Conservation (phyloP, 768 basidiomycete species). For the Calocybe indica region DNA sequence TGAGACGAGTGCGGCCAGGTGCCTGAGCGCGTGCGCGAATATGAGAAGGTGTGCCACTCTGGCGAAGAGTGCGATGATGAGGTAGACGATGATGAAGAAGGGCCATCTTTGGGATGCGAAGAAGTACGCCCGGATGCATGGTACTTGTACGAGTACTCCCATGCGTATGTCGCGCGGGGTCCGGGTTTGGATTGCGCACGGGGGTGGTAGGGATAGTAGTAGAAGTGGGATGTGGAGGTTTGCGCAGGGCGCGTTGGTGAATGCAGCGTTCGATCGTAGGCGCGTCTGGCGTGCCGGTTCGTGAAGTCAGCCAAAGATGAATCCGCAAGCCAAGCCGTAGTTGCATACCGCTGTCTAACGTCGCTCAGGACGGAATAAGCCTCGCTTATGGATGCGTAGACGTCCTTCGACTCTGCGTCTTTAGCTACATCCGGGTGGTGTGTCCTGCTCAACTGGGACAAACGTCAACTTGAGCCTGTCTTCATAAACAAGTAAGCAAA, state of each 20-base stretch:
- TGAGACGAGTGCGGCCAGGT: no score
- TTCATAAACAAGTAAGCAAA: background rate
- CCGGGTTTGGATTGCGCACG: conserved; percentile 19
- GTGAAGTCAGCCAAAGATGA: background rate
- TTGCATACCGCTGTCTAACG: conserved; percentile 34
- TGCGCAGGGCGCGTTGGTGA: conserved; percentile 11
- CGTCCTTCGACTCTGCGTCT: conserved; percentile 29
- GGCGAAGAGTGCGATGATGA: no score
- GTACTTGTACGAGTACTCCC: conserved; percentile 21
- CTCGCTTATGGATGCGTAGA: conserved; percentile 35
- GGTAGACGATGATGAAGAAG: no score
- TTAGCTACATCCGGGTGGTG: conserved; percentile 46
- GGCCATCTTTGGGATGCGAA: no score
- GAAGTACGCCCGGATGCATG: no score
- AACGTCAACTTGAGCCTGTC: background rate
- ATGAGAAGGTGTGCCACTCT: no score
- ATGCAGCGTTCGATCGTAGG: conserved; percentile 37
- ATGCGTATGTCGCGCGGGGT: conserved; percentile 33
- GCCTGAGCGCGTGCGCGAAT: no score
- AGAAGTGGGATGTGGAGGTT: conserved; percentile 7
- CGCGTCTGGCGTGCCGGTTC: conserved; percentile 22
- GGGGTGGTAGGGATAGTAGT: conserved; percentile 12
- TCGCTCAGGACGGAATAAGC: conserved; percentile 39
- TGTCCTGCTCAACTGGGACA: conserved; percentile 34
- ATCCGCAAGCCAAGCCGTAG: background rate